Conservation (phyloP, 306 rosid genomes). For the Trifolium fragiferum region DNA sequence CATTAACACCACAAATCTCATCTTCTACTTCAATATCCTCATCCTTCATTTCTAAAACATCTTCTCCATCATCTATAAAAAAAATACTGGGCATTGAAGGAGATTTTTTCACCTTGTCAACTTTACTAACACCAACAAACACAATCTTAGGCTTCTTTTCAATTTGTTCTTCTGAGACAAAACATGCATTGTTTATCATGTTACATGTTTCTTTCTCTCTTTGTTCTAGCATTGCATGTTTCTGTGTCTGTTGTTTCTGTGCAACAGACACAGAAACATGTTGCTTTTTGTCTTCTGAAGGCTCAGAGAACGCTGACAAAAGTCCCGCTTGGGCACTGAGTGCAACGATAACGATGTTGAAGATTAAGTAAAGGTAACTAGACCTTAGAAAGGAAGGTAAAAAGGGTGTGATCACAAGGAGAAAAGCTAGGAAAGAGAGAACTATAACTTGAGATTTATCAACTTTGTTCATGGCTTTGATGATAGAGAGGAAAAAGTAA, state of each 20-base stretch:
- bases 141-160: constrained; percentile 38
- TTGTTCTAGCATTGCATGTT: constrained; percentile 33
- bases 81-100: constrained; percentile 70
- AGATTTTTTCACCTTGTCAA: constrained; percentile 53
- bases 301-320: constrained; percentile 56
- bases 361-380: constrained; percentile 64
- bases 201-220: constrained; percentile 23
- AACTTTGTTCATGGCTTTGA: constrained; percentile 50
- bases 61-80: constrained; percentile 59
- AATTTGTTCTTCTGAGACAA: constrained; percentile 23
- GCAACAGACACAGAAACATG: not conserved
- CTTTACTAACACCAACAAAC: constrained; percentile 21
- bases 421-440: constrained; percentile 54
- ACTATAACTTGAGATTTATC: constrained; percentile 63
- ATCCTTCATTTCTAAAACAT: constrained; percentile 39
- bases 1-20: constrained; percentile 48
- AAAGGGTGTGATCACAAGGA: constrained; percentile 66
- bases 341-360: constrained; percentile 66
- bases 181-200: not conserved
- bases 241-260: constrained; percentile 7
- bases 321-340: constrained; percentile 85
- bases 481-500: constrained; percentile 16
- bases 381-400: constrained; percentile 67
- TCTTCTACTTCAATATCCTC: constrained; percentile 47
- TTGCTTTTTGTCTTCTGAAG: constrained; percentile 51